Base-by-base conservation (phyloP, 495 filamentous ascomycete genomes). In the Opeltia flavorubescens region DNA sequence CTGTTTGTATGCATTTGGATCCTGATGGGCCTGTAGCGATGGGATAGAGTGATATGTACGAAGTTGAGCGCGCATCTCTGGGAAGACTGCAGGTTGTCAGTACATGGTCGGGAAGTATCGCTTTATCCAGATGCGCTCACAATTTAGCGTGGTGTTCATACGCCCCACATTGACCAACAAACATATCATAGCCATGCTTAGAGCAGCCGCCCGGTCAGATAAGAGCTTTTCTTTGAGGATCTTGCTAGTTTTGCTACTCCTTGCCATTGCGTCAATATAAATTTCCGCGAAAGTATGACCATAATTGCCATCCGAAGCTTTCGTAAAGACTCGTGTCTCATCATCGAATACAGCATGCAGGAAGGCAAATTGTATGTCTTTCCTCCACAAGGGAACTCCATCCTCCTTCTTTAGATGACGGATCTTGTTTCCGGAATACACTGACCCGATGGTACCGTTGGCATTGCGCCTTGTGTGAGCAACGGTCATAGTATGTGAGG, bases 151-250 rank as follows among this genome's bases (percentile, higher is more conserved):
- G 13, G 91, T 98, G 63, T 98, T 98, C 93, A 98, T 98, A 49
- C 91, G 74, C 35, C 91, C 91, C 51, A 98, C 81, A 60, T 98
- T 98, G 56, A 98, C 91, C 58, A 98, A 67, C 57, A 98, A 66
- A 68, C 91, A 98, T 48, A 98, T 87, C 91, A 98, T 98, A 7
- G 91, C 91, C 93, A 98, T 98, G 58, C 84, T 86, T 60, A 94
- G 83, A 25, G 93, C 91, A 35, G 86, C 87, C 47, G 83, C 78
- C 55, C 86, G 82, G 60, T 96, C 91, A 56, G 78, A 89, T 56
- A 95, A 78, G 53, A 98, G 75, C 70, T 98, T 98, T 55, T 98
- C 91, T 59, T 93, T 84, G 43, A 98, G 71, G 49, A 98, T 93
- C 65, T 96, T 95, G 66, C 91, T 96, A 25, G 89, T 95, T 70